Evolutionary conservation across 306 rosid genomes (phyloP).

Genomic region (Vachellia collinsii): DNA sequence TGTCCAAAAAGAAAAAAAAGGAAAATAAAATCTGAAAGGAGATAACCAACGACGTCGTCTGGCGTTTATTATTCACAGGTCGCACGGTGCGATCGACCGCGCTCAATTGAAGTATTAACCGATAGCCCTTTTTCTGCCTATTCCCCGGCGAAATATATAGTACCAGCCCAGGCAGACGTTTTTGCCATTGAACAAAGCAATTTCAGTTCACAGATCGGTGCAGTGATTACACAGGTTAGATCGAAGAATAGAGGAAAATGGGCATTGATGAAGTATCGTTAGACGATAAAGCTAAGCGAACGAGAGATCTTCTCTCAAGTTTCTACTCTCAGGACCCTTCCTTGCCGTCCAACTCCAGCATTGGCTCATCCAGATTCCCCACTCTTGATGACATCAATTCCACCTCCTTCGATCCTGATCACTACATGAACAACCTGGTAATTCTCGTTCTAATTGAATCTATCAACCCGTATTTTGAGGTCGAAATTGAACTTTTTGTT

Average conservation of each 20-base stretch:
- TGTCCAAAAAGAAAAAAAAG: too few species aligned
- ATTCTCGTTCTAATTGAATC: background rate
- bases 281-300: slow-evolving; percentile 87
- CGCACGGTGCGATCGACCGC: too few species aligned
- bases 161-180: too few species aligned
- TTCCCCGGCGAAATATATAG: too few species aligned
- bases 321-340: slow-evolving; percentile 87
- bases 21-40: too few species aligned
- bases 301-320: slow-evolving; percentile 91
- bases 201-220: slow-evolving; percentile 19
- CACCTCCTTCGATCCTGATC: slow-evolving; percentile 71
- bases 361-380: slow-evolving; percentile 39
- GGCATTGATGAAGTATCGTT: slow-evolving; percentile 51
- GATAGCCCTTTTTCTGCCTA: too few species aligned
- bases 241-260: slow-evolving; percentile 45
- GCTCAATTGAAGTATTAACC: too few species aligned
- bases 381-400: slow-evolving; percentile 80
- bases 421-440: slow-evolving; percentile 79
- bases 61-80: too few species aligned
- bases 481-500: background rate
- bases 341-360: slow-evolving; percentile 38
- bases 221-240: background rate
- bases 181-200: background rate
- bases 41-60: too few species aligned
- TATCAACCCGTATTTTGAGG: background rate